Conservation (phyloP, 495 filamentous ascomycete species). For the Aspergillus diversus region DNA sequence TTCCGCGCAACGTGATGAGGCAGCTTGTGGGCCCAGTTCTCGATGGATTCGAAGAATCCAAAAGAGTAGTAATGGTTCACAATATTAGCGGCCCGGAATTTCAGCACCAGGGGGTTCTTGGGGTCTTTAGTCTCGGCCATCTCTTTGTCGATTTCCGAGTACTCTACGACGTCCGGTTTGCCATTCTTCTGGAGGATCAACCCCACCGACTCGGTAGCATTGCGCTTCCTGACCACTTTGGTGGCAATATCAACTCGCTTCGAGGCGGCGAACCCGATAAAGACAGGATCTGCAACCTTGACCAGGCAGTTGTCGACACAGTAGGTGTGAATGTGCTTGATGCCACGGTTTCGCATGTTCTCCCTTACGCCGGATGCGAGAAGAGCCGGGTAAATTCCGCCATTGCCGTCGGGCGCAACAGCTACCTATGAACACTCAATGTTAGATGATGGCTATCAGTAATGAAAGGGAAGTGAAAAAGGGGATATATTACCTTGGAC, state of each 20-base stretch:
- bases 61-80: constrained; percentile 99
- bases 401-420: constrained; percentile 98
- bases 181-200: constrained; percentile 94
- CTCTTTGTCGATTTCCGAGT: constrained; percentile 91
- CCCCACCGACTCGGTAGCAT: constrained; percentile 94
- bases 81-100: constrained; percentile 97
- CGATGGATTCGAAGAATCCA: constrained; percentile 88
- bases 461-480: background rate
- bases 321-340: constrained; percentile 96
- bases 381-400: constrained; percentile 93
- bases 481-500: constrained; percentile 61
- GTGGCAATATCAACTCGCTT: constrained; percentile 95
- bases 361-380: constrained; percentile 78
- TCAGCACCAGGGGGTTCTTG: constrained; percentile 79
- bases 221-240: constrained; percentile 97
- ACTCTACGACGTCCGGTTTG: constrained; percentile 97
- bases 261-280: constrained; percentile 89
- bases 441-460: background rate
- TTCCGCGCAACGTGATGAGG: constrained; percentile 96
- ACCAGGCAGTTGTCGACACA: constrained; percentile 99
- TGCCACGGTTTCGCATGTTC: constrained; percentile 86
- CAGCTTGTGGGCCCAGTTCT: constrained; percentile 79
- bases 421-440: constrained; percentile 59
- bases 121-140: constrained; percentile 88
- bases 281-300: constrained; percentile 93